Conservation (phyloP, 202 grass and related monocot genomes). For the Hordeum pubiflorum region DNA sequence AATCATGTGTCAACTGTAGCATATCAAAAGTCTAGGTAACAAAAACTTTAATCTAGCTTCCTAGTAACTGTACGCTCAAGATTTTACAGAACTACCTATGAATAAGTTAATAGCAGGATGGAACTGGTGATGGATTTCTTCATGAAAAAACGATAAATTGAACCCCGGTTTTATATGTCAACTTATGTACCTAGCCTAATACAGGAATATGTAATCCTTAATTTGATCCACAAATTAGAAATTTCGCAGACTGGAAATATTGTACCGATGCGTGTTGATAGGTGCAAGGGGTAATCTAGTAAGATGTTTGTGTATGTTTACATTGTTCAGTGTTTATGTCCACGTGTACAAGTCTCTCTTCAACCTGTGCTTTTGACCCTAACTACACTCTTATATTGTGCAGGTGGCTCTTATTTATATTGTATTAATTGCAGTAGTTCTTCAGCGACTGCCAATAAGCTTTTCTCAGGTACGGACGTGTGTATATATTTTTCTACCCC, state of each 20-base stretch:
- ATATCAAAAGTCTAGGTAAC: not conserved
- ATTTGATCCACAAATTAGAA: not conserved
- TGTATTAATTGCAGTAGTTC: conserved; percentile 74
- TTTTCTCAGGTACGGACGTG: conserved; percentile 71
- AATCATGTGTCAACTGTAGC: not conserved
- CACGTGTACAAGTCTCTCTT: not conserved
- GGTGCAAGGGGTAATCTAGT: conserved; percentile 11
- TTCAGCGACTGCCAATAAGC: conserved; percentile 71
- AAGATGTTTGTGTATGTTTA: not conserved
- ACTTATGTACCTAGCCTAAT: not conserved
- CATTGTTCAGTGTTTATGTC: not conserved
- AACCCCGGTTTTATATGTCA: not conserved
- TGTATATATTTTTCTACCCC: not conserved
- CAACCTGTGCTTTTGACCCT: not conserved
- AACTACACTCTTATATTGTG: conserved; percentile 28
- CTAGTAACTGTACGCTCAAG: not conserved
- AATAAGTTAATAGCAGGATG: not conserved
- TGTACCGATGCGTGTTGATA: not conserved
- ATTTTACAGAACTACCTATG: not conserved
- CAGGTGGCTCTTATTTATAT: conserved; percentile 94
- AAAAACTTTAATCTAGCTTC: not conserved
- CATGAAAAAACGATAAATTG: not conserved
- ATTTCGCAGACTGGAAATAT: not conserved
- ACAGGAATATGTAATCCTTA: not conserved
- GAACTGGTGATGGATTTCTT: not conserved